Evolutionary conservation across 2,329 filamentous ascomycete genomes (phyloP), one percentile per base, ranked within the genome.

Genomic region (Sporothrix inflata): DNA sequence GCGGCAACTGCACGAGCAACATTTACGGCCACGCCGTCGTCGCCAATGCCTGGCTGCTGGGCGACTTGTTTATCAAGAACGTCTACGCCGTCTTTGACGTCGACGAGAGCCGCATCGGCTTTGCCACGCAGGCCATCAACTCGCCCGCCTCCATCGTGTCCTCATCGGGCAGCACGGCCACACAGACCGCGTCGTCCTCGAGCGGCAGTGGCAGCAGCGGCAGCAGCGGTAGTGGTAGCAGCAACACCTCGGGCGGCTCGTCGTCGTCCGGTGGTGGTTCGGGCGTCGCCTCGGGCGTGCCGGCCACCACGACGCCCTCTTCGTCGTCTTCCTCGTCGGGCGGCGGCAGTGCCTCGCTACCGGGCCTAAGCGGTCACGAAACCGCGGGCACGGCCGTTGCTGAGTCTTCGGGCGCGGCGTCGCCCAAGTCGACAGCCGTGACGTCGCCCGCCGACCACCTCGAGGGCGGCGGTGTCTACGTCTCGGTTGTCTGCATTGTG

Each of bases 11-110:
- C 78, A 86, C 88, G 21, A 94, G 92, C 79, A 94, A 92, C 76
- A 88, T 97, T 47, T 90, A 94, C 70, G 92, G 91, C 1, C 85
- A 89, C 34, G 87, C 91, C 78, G 88, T 92, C 16, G 90, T 93
- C 63, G 82, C 85, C 0, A 85, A 83, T 76, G 77, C 89, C 38
- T 97, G 94, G 93, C 84, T 97, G n/a, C 81, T 97, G 0, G 94
- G 94, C 1, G 94, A 94, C 75, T 88, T 91, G 0, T 97, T 97
- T 77, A 82, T 97, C 74, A 97, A 97, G 83, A 97, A 97, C 76
- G 94, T 97, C 19, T 97, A 97, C 79, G 85, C 89, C 1, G 90
- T 96, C 30, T 97, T 97, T 79, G 94, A 97, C 79, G 88, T 88
- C 70, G 93, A 95, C 74, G 78, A 89, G 75, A 81, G 80, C 57